Percentiles rank a stretch among this genome's conserved stretches.
Conservation (phyloP, 108 stramenopile genomes). For the Cyclotella atomus region DNA sequence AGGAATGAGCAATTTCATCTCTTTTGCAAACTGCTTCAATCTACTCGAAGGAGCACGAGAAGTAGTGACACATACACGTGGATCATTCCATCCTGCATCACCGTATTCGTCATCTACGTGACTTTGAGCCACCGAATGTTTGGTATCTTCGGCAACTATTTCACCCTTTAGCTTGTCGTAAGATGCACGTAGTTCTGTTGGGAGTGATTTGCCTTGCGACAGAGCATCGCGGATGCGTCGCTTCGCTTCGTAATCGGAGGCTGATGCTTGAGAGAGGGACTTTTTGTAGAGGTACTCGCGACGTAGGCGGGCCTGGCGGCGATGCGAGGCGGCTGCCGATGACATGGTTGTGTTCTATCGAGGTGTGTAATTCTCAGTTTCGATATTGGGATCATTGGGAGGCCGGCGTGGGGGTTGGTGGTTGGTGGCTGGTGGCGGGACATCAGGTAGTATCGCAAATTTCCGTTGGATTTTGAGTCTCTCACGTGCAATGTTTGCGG, state of each 20-base stretch:
- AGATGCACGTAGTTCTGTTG: constrained; percentile 90
- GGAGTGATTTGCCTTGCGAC: constrained; percentile 89
- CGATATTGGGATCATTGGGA: too few species aligned
- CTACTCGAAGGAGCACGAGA: constrained; percentile 92
- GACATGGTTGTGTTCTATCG: constrained; percentile 29
- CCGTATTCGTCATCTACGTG: constrained; percentile 98
- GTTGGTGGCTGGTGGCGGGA: too few species aligned
- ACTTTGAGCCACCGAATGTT: constrained; percentile 54
- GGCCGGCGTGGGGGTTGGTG: too few species aligned
- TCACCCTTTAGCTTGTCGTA: constrained; percentile 75
- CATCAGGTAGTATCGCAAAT: too few species aligned
- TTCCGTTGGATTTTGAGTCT: too few species aligned
- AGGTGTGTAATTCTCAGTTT: too few species aligned
- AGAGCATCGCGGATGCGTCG: constrained; percentile 86
- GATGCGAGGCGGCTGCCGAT: constrained; percentile 71
- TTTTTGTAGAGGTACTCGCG: constrained; percentile 98
- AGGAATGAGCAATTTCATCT: constrained; percentile 94
- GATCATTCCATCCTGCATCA: constrained; percentile 90
- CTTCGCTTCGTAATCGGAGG: constrained; percentile 89
- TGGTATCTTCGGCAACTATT: constrained; percentile 85
- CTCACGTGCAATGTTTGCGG: too few species aligned
- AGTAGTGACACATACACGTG: constrained; percentile 96
- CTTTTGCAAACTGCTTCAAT: constrained; percentile 98
- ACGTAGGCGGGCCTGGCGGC: constrained; percentile 95
- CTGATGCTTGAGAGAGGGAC: constrained; percentile 74